Evolutionary conservation across 1,284 basidiomycete species (phyloP), one percentile per base, ranked within the genome.

Genomic region (Malassezia vespertilionis): DNA sequence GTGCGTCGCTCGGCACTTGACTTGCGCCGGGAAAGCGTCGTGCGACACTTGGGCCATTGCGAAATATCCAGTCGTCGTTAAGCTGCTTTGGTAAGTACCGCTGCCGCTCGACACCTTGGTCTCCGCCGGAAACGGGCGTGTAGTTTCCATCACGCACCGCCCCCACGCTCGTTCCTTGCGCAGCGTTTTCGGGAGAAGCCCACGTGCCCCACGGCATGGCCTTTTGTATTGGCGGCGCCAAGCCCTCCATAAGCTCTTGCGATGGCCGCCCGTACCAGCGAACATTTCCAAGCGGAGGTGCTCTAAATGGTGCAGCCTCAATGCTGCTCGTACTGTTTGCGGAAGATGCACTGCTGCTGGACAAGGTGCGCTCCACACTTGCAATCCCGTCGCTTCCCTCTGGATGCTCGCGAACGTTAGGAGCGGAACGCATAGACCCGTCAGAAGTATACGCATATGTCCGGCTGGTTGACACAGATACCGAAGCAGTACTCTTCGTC

Each of bases 271-370:
- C 22, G 18, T n/a, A 8, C 8, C 8, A 10, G 5, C 40, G 40
- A n/a, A 51, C 21, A 32, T 68, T 68, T n/a, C 66, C 66, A 9
- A 60, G 45, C 12, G 66, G 66, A 10, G 65, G 65, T 22, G 61
- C 56, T 9, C 65, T 60, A 32, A 69, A 69, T 9, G 66, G 66
- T 1, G 53, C 63, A 4, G 66, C 63, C 34, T 69, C 66, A 22
- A 69, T 57, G 46, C 65, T 68, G 43, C 57, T 61, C 14, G 63
- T 63, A 52, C 61, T 64, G 45, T 58, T 65, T 39, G 61, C 66
- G 15, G 58, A 61, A 49, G 61, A 64, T 18, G 64, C 60, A 9
- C 59, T 62, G 39, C 58, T 60, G 31, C 63, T 55, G n/a, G 66
- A 69, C 48, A 59, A 61, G 43, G 62, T 63, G 5, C 66, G 55